phyloP scores from a whole-genome alignment of 495 filamentous ascomycete species.

The Podospora fimiseda region DNA sequence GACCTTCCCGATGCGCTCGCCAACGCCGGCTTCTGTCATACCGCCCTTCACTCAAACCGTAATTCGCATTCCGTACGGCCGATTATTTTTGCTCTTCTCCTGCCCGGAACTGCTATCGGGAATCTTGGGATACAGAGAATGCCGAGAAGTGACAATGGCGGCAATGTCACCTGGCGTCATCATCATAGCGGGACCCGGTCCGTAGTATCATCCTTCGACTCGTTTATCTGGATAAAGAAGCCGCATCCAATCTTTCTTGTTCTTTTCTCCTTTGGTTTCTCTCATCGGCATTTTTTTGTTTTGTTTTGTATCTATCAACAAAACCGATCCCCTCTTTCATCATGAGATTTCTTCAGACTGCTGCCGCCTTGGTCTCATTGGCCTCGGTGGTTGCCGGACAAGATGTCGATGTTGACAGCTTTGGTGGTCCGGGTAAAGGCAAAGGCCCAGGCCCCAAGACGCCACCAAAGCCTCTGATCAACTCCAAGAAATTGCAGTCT shows the following conservation, averaged over 20 bases:
- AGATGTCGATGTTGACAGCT: neutral
- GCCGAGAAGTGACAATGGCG: neutral
- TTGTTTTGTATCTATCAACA: neutral
- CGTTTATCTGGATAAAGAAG: neutral
- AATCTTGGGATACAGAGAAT: neutral
- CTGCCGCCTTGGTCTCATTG: neutral
- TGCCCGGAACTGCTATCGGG: no score
- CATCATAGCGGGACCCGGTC: neutral
- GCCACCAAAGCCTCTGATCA: conserved; percentile 4
- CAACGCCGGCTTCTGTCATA: neutral
- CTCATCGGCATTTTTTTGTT: neutral
- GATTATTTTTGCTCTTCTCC: neutral
- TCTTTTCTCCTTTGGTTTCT: neutral
- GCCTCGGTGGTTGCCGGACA: neutral
- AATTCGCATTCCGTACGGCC: neutral
- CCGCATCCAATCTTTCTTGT: neutral
- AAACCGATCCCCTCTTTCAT: neutral
- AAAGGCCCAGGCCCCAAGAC: neutral
- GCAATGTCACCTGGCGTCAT: neutral
- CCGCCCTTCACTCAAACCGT: no score
- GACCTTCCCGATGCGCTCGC: neutral
- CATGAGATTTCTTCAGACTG: conserved; percentile 4
- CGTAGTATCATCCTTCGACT: neutral
- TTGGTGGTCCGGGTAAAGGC: neutral
- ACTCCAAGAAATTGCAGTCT: conserved; percentile 8